Evolutionary conservation across 2,329 filamentous ascomycete genomes (phyloP), one percentile per base, ranked within the genome.

Genomic region (Fusarium lyarnte): DNA sequence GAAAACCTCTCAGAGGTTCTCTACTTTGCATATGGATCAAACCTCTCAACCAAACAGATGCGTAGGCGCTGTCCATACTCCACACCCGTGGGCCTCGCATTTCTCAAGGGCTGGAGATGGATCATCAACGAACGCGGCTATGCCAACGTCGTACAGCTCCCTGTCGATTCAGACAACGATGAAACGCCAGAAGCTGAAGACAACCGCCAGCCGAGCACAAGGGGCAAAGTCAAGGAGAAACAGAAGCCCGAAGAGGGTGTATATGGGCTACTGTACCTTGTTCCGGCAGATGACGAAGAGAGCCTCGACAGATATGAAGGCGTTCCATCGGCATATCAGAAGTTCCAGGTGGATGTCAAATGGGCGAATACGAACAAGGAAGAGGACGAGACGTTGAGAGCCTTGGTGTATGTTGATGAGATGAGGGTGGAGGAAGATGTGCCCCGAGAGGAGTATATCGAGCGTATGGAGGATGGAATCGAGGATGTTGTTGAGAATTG

Each of bases 21-120:
- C 71, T 93, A 93, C 84, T 93, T 93, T 78, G 92, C 88, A 75
- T 93, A 92, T 80, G 92, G 91, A 70, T 90, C 87, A 78, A 93
- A 93, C 79, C 86, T 93, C 64, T 92, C 90, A 79, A 85, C 86
- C 2, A 80, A 85, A 33, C 91, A 93, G 80, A 93, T 94, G 92
- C 74, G 74, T 8, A 73, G 78, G 49, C 89, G 91, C 58, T 93
- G 92, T 77, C 90, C 89, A 59, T 79, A 77, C 19, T 88, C 89
- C 5, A 81, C 78, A 17, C 88, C 88, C 58, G 78, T 89, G 11
- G 89, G 89, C 46, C 82, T 92, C 55, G 91, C 85, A 7, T 81
- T 86, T 25, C 84, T 94, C 7, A 77, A 79, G 2, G 82, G 83
- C 43, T 92, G 89, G 84, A 82, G 79, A 47, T 94, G 90, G 90